phyloP scores from a whole-genome alignment of 1,284 basidiomycete genomes.

The Chalciporus sp. region DNA sequence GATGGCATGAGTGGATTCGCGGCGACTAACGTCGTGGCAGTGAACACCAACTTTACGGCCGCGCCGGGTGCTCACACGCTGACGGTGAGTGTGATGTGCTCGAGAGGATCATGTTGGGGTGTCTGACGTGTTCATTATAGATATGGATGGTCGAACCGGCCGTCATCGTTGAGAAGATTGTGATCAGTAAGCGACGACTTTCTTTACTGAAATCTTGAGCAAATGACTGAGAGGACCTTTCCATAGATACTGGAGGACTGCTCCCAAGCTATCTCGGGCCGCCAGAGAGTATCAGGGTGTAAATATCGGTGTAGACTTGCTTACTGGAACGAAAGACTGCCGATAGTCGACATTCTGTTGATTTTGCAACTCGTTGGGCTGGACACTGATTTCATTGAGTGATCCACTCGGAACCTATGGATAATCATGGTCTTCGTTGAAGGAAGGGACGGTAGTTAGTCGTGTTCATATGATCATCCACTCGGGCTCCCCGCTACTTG shows the following conservation, averaged over 20 bases:
- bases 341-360: not conserved
- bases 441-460: too few relatives aligned
- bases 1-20: constrained; percentile 32
- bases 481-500: too few relatives aligned
- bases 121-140: constrained; percentile 25
- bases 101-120: not conserved
- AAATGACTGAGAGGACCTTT: not conserved
- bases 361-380: not conserved
- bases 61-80: not conserved
- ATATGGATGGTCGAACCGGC: constrained; percentile 62
- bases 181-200: constrained; percentile 48
- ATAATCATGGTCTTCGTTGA: too few relatives aligned
- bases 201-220: not conserved
- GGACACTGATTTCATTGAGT: too few relatives aligned
- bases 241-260: constrained; percentile 57
- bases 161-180: constrained; percentile 63
- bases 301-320: not conserved
- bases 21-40: constrained; percentile 25
- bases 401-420: too few relatives aligned
- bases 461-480: too few relatives aligned
- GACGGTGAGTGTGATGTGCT: not conserved
- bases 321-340: not conserved
- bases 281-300: constrained; percentile 51
- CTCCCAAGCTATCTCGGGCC: constrained; percentile 60
- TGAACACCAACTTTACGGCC: not conserved